Percentiles rank a stretch among this genome's conserved stretches.
phyloP scores from a whole-genome alignment of 148 eudicot species.

The Polygonum aviculare region DNA sequence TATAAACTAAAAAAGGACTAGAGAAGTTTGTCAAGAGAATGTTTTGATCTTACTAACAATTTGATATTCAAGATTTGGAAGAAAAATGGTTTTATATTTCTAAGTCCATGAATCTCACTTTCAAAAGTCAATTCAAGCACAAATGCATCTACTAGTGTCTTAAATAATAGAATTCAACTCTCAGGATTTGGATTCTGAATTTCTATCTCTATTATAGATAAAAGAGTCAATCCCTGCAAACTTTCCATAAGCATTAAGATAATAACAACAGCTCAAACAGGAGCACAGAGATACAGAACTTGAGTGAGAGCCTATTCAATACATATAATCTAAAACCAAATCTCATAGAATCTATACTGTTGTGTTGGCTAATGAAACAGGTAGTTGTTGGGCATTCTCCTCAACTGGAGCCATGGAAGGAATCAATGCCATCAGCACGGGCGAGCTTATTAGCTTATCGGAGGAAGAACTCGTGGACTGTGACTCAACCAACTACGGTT shows the following conservation, averaged over 20 bases:
- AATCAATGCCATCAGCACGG: conserved; percentile 34
- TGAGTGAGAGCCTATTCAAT: neutral
- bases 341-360: neutral
- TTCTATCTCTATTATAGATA: neutral
- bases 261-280: neutral
- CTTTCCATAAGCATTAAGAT: neutral
- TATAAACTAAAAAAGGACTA: neutral
- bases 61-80: neutral
- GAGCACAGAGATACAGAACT: neutral
- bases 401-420: conserved; percentile 54
- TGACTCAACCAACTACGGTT: conserved; percentile 39
- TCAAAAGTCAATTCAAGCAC: neutral
- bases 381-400: conserved; percentile 59
- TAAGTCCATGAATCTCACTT: neutral
- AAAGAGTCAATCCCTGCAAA: neutral
- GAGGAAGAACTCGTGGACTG: conserved; percentile 55
- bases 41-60: neutral
- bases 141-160: neutral
- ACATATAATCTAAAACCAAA: neutral
- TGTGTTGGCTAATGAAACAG: conserved; percentile 18
- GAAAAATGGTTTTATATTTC: neutral
- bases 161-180: neutral
- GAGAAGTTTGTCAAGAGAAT: neutral
- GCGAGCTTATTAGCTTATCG: conserved; percentile 48
- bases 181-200: neutral